Percentiles rank a stretch among this genome's conserved stretches.
Conservation (phyloP, 345 rosid genomes). For the Nasturtium officinale region DNA sequence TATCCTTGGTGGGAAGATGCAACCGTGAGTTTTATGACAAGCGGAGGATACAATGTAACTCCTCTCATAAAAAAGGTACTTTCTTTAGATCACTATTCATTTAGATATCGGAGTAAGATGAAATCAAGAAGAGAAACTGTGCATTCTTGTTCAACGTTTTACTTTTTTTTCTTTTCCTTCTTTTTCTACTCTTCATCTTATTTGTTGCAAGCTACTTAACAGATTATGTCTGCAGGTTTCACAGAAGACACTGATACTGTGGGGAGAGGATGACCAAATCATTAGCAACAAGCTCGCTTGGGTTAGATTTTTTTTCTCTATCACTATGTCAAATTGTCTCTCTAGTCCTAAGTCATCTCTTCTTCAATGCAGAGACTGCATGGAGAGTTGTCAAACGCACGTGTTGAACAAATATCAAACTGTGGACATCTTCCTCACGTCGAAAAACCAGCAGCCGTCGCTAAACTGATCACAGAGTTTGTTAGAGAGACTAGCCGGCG, state of each 20-base stretch:
- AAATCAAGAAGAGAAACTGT: slow-evolving; percentile 4
- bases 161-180: neutral
- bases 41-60: slow-evolving; percentile 80
- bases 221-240: slow-evolving; percentile 52
- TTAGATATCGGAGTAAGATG: neutral
- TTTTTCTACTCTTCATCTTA: neutral
- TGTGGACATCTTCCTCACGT: slow-evolving; percentile 94
- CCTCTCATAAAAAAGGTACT: slow-evolving; percentile 64
- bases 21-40: slow-evolving; percentile 75
- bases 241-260: slow-evolving; percentile 76
- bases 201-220: slow-evolving; percentile 2
- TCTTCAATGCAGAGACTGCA: slow-evolving; percentile 64
- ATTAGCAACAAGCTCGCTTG: slow-evolving; percentile 73
- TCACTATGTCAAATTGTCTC: neutral
- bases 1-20: slow-evolving; percentile 97
- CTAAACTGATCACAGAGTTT: slow-evolving; percentile 65
- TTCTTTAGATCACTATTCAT: neutral
- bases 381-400: slow-evolving; percentile 65
- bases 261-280: slow-evolving; percentile 92
- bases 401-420: slow-evolving; percentile 65
- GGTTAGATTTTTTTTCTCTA: slow-evolving; percentile 49
- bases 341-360: neutral
- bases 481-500: slow-evolving; percentile 47
- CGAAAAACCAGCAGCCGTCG: slow-evolving; percentile 63
- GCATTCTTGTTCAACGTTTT: neutral